A percentile compares a stretch with the other conserved stretches of the same genome.
Evolutionary conservation across 148 eudicot species (phyloP).

Genomic region (Drosera capensis): DNA sequence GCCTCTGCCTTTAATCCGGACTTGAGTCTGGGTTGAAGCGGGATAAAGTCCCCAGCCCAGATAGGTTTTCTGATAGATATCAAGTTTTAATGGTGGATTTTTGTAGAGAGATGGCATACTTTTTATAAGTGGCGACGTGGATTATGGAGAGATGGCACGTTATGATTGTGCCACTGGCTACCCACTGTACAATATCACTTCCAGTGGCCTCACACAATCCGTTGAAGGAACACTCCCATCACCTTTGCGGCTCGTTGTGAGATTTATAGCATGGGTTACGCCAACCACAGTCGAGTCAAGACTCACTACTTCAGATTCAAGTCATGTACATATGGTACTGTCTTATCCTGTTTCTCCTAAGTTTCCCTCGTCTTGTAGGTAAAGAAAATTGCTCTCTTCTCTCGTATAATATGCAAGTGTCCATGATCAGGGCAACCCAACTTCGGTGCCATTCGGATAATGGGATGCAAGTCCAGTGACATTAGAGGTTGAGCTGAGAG

Average conservation of each 20-base stretch:
- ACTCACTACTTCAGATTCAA: neutral
- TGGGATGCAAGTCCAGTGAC: neutral
- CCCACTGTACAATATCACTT: slow-evolving; percentile 54
- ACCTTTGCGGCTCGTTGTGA: neutral
- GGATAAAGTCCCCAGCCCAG: no score
- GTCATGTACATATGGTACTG: neutral
- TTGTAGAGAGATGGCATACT: slow-evolving; percentile 44
- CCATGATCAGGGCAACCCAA: no score
- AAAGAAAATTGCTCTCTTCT: no score
- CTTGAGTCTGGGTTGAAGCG: no score
- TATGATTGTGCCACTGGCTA: slow-evolving; percentile 50
- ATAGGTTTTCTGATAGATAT: no score
- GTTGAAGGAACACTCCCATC: neutral
- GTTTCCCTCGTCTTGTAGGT: no score
- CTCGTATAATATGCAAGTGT: no score
- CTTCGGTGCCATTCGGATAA: neutral
- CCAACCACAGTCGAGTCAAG: neutral
- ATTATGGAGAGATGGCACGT: slow-evolving; percentile 52
- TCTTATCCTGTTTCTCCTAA: no score
- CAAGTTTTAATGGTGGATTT: no score
- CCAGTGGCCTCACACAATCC: slow-evolving; percentile 15
- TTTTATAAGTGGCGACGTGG: slow-evolving; percentile 69
- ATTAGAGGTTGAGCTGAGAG: neutral
- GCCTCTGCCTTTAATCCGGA: no score
- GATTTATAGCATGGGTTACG: neutral